Conservation (phyloP, 345 rosid genomes). For the Draba incana region DNA sequence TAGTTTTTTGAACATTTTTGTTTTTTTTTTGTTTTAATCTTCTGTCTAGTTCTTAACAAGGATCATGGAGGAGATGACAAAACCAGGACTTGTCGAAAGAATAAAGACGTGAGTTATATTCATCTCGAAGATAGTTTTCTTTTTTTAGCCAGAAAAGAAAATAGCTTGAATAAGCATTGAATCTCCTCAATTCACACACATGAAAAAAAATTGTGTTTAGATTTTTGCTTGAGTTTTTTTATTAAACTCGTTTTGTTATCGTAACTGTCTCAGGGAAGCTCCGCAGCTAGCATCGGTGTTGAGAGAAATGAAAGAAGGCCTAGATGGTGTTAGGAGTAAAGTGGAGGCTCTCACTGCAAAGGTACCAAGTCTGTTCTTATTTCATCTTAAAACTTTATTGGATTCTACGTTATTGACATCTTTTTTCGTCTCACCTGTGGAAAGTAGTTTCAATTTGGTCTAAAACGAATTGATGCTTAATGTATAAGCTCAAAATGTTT, state of each 20-base stretch:
- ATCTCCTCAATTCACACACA: no score
- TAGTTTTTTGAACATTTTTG: background rate
- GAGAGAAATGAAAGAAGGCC: conserved; percentile 79
- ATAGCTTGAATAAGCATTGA: no score
- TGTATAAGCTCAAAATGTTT: background rate
- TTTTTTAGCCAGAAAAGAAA: background rate
- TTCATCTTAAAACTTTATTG: background rate
- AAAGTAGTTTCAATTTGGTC: background rate
- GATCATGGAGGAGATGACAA: conserved; percentile 38
- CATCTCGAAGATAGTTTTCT: background rate
- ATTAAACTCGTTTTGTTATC: background rate
- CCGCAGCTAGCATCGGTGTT: conserved; percentile 60
- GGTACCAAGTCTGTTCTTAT: conserved; percentile 40
- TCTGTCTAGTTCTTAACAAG: conserved; percentile 6
- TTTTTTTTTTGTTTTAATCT: no score
- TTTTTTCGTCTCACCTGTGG: background rate
- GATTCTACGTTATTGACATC: background rate
- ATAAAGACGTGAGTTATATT: conserved; percentile 46
- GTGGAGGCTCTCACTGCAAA: conserved; percentile 75
- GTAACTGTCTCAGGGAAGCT: conserved; percentile 55
- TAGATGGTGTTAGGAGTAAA: conserved; percentile 71
- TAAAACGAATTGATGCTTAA: background rate
- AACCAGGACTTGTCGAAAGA: conserved; percentile 25
- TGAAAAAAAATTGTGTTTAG: no score
- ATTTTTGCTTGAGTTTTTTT: background rate